Conservation (phyloP, 2,329 filamentous ascomycete species). For the Aspergillus caelatus region DNA sequence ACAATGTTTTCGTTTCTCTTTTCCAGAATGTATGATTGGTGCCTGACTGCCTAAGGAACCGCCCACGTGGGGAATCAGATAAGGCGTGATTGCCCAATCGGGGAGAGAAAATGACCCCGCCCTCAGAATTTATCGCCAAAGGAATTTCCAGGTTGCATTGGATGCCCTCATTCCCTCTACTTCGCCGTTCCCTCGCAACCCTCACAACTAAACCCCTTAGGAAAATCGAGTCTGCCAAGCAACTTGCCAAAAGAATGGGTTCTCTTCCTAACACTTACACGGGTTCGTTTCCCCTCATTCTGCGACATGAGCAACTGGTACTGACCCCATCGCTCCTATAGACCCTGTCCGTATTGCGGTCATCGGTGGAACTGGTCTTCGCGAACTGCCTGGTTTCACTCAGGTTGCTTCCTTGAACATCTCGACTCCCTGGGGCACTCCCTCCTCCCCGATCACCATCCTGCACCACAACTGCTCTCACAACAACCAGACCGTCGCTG, state of each 20-base stretch:
- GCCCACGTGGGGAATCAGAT: slow-evolving; percentile 28
- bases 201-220: slow-evolving; percentile 28
- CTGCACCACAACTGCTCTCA: slow-evolving; percentile 81
- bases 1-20: too few species aligned
- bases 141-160: background rate
- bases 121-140: slow-evolving; percentile 24
- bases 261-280: slow-evolving; percentile 62
- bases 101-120: slow-evolving; percentile 21
- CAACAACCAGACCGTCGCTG: slow-evolving; percentile 59
- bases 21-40: background rate
- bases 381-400: slow-evolving; percentile 82
- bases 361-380: slow-evolving; percentile 90
- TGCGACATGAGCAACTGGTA: background rate
- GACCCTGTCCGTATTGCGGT: slow-evolving; percentile 78
- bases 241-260: slow-evolving; percentile 49
- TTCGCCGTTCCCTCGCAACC: slow-evolving; percentile 13
- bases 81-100: slow-evolving; percentile 27
- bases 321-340: slow-evolving; percentile 18
- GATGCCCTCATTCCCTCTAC: slow-evolving; percentile 13
- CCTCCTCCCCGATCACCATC: slow-evolving; percentile 78
- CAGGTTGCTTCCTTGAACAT: slow-evolving; percentile 78
- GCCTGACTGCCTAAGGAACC: slow-evolving; percentile 24
- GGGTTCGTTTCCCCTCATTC: slow-evolving; percentile 40
- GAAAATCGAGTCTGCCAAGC: slow-evolving; percentile 37
- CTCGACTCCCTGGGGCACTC: slow-evolving; percentile 83